Percentiles rank a stretch among this genome's conserved stretches.
phyloP scores from a whole-genome alignment of 345 rosid genomes.

The Murraya paniculata region DNA sequence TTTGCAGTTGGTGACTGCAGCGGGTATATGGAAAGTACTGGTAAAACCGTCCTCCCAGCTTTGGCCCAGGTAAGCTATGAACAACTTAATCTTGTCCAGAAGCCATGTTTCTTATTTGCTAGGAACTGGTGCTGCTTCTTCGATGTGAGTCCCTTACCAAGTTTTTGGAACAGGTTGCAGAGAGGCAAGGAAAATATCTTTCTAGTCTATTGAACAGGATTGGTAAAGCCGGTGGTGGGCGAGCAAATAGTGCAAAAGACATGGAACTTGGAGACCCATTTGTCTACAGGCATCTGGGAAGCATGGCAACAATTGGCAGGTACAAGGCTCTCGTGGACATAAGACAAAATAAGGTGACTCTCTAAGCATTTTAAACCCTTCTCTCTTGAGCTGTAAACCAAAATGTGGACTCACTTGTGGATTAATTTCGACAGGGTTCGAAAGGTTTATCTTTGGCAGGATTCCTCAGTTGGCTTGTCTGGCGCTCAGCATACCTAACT shows the following conservation, averaged over 20 bases:
- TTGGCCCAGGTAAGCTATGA: conserved; percentile 65
- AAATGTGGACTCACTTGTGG: conserved; percentile 9
- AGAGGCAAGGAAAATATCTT: conserved; percentile 89
- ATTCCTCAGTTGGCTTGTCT: conserved; percentile 80
- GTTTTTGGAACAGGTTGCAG: conserved; percentile 63
- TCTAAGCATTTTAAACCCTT: background rate
- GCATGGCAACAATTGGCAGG: conserved; percentile 95
- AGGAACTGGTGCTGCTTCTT: conserved; percentile 1
- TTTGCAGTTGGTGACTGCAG: conserved; percentile 96
- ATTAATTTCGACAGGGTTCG: conserved; percentile 48
- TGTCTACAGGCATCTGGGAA: conserved; percentile 88
- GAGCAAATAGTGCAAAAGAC: conserved; percentile 54
- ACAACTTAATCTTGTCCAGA: background rate
- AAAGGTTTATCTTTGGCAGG: conserved; percentile 79
- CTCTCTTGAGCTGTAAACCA: background rate
- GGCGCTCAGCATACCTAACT: conserved; percentile 97
- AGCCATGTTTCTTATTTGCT: background rate
- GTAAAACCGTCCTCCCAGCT: conserved; percentile 88
- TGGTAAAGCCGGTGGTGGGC: conserved; percentile 74
- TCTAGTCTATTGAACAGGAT: conserved; percentile 55
- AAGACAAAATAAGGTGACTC: conserved; percentile 81
- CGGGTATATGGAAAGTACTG: conserved; percentile 83
- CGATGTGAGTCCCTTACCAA: background rate
- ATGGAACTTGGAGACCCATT: conserved; percentile 64
- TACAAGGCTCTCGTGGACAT: conserved; percentile 93